Conservation (phyloP, 2,329 filamentous ascomycete species). For the Claviceps sp. region DNA sequence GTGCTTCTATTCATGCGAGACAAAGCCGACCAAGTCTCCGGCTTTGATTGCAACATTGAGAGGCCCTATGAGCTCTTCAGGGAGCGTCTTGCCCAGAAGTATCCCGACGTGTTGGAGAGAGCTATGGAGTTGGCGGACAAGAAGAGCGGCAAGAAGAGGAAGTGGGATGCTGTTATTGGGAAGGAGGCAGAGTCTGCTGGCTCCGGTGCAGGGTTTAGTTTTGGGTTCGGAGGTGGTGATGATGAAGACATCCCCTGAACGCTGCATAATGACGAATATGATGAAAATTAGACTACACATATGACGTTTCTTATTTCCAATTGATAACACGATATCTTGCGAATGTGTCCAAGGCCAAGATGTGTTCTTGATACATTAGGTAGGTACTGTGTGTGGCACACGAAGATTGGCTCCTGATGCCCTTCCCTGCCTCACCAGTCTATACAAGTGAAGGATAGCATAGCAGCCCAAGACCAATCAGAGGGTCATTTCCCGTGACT, state of each 20-base stretch:
- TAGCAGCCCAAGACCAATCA: neutral
- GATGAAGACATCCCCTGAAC: conserved; percentile 30
- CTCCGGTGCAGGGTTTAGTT: conserved; percentile 32
- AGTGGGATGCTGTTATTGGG: conserved; percentile 67
- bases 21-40: conserved; percentile 74
- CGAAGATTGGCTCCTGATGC: neutral
- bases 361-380: neutral
- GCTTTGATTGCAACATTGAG: conserved; percentile 58
- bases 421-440: neutral
- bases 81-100: conserved; percentile 45
- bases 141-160: conserved; percentile 57
- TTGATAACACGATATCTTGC: neutral
- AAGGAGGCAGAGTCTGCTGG: conserved; percentile 20
- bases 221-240: conserved; percentile 35
- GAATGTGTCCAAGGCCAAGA: neutral
- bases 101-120: conserved; percentile 54
- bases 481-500: neutral
- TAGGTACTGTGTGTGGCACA: neutral
- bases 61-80: conserved; percentile 68
- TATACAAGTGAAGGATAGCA: too few relatives aligned
- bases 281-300: neutral
- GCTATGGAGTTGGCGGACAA: conserved; percentile 52
- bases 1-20: conserved; percentile 71
- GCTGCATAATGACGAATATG: too few relatives aligned
- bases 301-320: neutral